Evolutionary conservation across 2,329 filamentous ascomycete species (phyloP).

Genomic region (Daldinia eschscholtzii): DNA sequence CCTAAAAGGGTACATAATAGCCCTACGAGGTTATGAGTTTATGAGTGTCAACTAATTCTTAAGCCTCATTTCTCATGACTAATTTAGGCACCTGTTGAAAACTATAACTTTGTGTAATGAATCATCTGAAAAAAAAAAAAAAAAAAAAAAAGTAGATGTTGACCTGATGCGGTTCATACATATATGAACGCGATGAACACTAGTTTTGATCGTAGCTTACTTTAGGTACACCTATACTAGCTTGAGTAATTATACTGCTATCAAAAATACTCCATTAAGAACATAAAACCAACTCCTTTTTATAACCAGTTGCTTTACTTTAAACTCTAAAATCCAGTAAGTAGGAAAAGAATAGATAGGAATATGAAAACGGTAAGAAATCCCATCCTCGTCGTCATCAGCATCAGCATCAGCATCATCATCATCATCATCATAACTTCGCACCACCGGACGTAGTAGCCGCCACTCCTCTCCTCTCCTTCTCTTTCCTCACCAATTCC

Average conservation of each 20-base stretch:
- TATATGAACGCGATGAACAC: background rate
- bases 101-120: background rate
- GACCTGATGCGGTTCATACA: background rate
- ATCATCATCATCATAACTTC: constrained; percentile 25
- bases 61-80: background rate
- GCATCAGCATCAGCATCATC: no score
- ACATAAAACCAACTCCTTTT: no score
- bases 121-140: constrained; percentile 1
- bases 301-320: background rate
- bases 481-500: constrained; percentile 67
- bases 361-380: background rate
- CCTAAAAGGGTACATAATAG: background rate
- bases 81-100: background rate
- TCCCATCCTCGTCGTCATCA: no score
- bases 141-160: background rate
- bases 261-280: background rate
- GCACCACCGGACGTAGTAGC: background rate
- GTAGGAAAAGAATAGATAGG: background rate
- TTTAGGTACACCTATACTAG: background rate
- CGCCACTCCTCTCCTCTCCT: constrained; percentile 8
- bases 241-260: background rate
- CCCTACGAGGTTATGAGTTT: background rate
- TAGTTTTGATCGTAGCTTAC: background rate
- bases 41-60: background rate
- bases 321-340: background rate